Base-by-base conservation (phyloP, 1,139 yeast species). In the Lodderomyces parapsilosis region DNA sequence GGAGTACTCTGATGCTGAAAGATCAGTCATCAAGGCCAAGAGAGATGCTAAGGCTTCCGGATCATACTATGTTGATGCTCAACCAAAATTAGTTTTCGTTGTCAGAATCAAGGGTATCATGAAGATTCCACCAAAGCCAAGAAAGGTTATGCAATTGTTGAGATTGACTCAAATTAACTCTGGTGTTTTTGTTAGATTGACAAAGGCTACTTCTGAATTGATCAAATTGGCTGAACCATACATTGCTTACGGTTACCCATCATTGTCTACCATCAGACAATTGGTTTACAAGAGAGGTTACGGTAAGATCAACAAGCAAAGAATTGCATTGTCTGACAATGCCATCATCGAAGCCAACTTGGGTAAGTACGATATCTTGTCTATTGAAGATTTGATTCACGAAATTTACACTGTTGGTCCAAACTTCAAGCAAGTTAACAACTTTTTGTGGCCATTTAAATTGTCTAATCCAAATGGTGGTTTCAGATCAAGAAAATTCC, bases 391-490 rank as follows among this genome's bases (percentile, higher is more conserved):
- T 75, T 83, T 93, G 78, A 88, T 93, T 76, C 99, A 93, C 86
- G 99, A 93, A 82, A 88, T 93, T 68, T 86, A 81, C 87, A 86
- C 98, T 57, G 97, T 91, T 71, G 98, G 98, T 71, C 97, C 98
- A 74, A 89, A 90, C 93, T 93, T 93, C 91, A 93, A 93, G 84
- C 98, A 93, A 82, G 99, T 90, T 65, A 87, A 89, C 90, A 93
- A 93, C 97, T 93, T 93, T 83, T 82, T 93, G 79, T 93, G 98
- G 97, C 99, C 99, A 78, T 93, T 93, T 96, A 87, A 91, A 84
- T 86, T 93, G 71, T 90, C 98, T 66, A 90, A 89, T 86, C 99
- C 99, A 73, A 83, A 83, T 73, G 99, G 99, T 75, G 99, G 99
- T 76, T 93, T 96, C 98, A 96, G 97, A 80, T 88, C 90, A 59